Conservation (phyloP, 192 early-diverging fungal genomes). For the Backusella liffmaniae region DNA sequence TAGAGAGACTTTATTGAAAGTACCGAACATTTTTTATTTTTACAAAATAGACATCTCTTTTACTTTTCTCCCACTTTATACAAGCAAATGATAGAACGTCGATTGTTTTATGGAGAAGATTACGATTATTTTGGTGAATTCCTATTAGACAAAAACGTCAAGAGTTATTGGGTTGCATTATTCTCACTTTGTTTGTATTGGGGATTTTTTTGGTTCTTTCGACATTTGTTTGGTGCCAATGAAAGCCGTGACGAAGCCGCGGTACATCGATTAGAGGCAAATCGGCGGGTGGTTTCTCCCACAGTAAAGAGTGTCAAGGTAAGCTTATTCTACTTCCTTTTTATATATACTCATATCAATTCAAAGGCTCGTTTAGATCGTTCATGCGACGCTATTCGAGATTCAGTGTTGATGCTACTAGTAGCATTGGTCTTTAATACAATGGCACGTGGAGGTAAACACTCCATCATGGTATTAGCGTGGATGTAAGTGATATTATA, state of each 20-base stretch:
- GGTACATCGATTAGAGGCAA: background rate
- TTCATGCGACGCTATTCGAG: background rate
- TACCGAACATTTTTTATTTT: background rate
- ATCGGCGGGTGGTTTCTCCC: background rate
- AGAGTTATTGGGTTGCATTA: slow-evolving; percentile 2
- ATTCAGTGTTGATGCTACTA: background rate
- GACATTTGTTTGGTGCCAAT: slow-evolving; percentile 4
- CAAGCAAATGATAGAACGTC: background rate
- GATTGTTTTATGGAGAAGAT: slow-evolving; percentile 1
- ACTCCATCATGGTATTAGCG: background rate
- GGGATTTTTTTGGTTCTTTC: slow-evolving; percentile 9
- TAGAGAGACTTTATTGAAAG: no score
- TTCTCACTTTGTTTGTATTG: slow-evolving; percentile 2
- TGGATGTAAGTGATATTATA: background rate
- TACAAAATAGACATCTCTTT: background rate
- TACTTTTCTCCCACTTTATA: background rate
- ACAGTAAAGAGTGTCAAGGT: background rate
- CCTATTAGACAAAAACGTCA: background rate
- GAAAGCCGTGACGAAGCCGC: slow-evolving; percentile 8
- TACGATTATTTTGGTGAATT: slow-evolving; percentile 16
- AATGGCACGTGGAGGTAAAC: slow-evolving; percentile 9
- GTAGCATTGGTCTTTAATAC: background rate
- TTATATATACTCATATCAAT: background rate
- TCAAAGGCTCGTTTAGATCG: background rate
- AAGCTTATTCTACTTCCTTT: background rate